Evolutionary conservation across 371 early-diverging fungal genomes (phyloP), one percentile per base, ranked within the genome.

Genomic region (Rhizopus stolonifer): DNA sequence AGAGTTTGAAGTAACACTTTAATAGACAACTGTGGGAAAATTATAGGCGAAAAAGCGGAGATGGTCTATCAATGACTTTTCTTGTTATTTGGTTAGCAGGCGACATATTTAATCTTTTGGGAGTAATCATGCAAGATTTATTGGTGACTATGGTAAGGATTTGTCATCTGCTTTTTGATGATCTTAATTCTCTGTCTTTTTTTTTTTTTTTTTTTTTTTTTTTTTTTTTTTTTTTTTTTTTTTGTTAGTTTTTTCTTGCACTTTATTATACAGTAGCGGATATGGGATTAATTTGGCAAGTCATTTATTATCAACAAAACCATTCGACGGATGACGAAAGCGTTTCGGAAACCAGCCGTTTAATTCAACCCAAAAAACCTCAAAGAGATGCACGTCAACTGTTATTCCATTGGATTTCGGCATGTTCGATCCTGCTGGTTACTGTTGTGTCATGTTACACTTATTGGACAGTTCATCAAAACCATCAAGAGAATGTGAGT

Each of bases 21-120:
- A 45, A 15, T 17, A 71, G 71, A 68, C 86, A 86, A 68, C 58
- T 86, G 24, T 81, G 70, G 61, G 75, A 73, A 59, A 90, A 88
- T 53, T 88, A 80, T 61, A 68, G 56, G 54, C 60, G 75, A 2
- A 70, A 82, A 54, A 80, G 72, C 44, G 81, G 85, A 7, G 81
- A 85, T 48, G 84, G 83, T 5, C 64, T 94, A 14, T 84, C 87
- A 17, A 56, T 87, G 56, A 65, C 77, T 1, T 91, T 93, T 54
- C 58, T 94, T 8, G 70, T 82, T 18, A 82, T 88, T 61, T 94
- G 94, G 94, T 66, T 91, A n/a, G 76, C 81, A 1, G 94, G 93
- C 13, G 94, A 94, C 58, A 61, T 89, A 24, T 79, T 85, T 62
- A 91, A 92, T 67, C 65, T 92, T 29, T 62, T 83, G 40, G 94